These are phyloP conservation scores for Acanthamoeba divionensis DNA, from an alignment of 208 protist species.

Conservation along the genomic window DNA sequence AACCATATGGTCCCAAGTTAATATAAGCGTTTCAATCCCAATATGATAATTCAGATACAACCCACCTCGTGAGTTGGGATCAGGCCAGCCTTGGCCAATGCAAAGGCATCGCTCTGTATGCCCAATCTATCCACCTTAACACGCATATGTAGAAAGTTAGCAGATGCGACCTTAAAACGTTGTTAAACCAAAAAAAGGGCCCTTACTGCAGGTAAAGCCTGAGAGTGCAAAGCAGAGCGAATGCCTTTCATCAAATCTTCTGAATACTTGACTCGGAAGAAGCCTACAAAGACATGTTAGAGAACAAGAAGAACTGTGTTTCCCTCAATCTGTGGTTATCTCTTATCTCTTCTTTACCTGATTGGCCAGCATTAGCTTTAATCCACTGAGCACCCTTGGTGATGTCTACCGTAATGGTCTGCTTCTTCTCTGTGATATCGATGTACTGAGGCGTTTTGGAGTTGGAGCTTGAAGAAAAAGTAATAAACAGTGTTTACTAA, in stretches of 20 bases:
- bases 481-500: not conserved
- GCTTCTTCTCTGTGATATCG: not conserved
- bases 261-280: not conserved
- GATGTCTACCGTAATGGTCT: not conserved
- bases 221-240: not conserved
- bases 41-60: too few relatives aligned
- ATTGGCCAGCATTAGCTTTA: not conserved
- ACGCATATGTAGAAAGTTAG: too few relatives aligned
- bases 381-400: not conserved
- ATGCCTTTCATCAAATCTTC: not conserved
- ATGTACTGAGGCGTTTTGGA: not conserved
- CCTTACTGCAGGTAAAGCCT: too few relatives aligned
- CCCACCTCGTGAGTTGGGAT: too few relatives aligned
- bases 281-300: not conserved
- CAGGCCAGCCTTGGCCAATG: not conserved
- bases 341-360: too few relatives aligned
- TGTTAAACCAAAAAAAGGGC: too few relatives aligned
- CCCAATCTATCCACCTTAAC: not conserved
- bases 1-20: too few relatives aligned
- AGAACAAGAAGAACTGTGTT: too few relatives aligned
- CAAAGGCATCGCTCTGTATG: constrained; percentile 53
- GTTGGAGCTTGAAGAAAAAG: not conserved
- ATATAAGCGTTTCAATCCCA: too few relatives aligned
- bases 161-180: too few relatives aligned
- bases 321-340: too few relatives aligned